A percentile compares a stretch with the other conserved stretches of the same genome.
Evolutionary conservation across 441 rosid genomes (phyloP).

Genomic region (Pelargonium australe): DNA sequence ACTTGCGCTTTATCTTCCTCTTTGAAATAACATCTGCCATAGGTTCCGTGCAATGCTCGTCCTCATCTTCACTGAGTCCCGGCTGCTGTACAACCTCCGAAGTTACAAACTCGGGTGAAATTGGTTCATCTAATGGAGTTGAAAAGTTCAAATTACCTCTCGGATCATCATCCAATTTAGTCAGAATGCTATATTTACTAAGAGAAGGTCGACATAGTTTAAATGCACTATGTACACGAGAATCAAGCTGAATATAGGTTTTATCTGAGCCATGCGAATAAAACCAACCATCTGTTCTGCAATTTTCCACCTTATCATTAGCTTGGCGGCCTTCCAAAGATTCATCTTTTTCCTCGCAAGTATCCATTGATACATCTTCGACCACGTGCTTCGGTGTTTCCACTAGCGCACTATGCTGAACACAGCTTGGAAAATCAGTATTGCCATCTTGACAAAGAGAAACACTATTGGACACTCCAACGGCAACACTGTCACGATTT

Average conservation of each 20-base stretch:
- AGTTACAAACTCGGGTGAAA: conserved; percentile 22
- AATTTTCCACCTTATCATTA: conserved; percentile 19
- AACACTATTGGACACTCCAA: conserved; percentile 27
- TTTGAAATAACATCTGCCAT: conserved; percentile 20
- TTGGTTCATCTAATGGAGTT: conserved; percentile 9
- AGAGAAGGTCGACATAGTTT: conserved; percentile 6
- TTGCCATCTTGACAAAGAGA: conserved; percentile 34
- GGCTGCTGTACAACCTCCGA: conserved; percentile 24
- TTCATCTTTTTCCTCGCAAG: conserved; percentile 24
- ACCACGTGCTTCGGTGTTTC: conserved; percentile 17
- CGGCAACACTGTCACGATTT: conserved; percentile 20
- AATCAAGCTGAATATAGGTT: conserved; percentile 9
- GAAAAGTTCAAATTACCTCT: conserved; percentile 9
- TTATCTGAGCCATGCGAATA: conserved; percentile 19
- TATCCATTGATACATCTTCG: conserved; percentile 23
- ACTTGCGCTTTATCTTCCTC: conserved; percentile 59
- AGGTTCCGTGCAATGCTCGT: conserved; percentile 33
- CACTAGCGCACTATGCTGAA: conserved; percentile 16
- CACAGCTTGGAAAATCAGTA: conserved; percentile 19
- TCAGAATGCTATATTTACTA: conserved; percentile 5
- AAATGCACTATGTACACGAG: conserved; percentile 1
- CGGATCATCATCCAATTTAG: not conserved
- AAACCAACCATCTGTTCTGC: conserved; percentile 19
- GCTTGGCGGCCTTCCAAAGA: conserved; percentile 18
- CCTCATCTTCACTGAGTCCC: conserved; percentile 33